Evolutionary conservation across 75 land plant species (phyloP).

Genomic region (Cunninghamia lanceolata): DNA sequence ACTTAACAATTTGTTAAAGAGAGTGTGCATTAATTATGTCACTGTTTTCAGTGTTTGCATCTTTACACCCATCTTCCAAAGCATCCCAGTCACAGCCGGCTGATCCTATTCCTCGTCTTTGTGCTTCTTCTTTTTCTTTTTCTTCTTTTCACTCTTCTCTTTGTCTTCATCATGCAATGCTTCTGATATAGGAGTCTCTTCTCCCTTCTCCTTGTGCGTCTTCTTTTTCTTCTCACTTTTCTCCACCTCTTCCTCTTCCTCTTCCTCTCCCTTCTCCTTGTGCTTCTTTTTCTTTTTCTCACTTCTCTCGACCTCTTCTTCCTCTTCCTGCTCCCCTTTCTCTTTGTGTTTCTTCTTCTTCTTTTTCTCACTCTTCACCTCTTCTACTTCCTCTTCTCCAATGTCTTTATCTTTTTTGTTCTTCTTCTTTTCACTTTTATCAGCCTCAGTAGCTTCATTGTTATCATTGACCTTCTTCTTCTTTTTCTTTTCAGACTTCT

Average conservation of each 20-base stretch:
- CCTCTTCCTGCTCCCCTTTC: background rate
- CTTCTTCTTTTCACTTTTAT: slow-evolving; percentile 30
- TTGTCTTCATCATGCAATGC: background rate
- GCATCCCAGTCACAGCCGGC: no score
- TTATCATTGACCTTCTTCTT: slow-evolving; percentile 11
- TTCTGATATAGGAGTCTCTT: background rate
- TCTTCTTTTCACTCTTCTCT: slow-evolving; percentile 18
- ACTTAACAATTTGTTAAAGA: no score
- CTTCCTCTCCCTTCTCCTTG: slow-evolving; percentile 12
- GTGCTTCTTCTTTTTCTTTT: slow-evolving; percentile 23
- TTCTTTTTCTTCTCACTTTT: slow-evolving; percentile 50
- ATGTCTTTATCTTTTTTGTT: slow-evolving; percentile 25
- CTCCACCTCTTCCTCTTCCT: slow-evolving; percentile 21
- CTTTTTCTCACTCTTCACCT: slow-evolving; percentile 45
- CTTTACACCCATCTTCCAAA: no score
- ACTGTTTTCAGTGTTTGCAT: no score
- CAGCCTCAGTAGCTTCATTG: slow-evolving; percentile 10
- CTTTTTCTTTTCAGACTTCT: slow-evolving; percentile 41
- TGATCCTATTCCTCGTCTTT: background rate
- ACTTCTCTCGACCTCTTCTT: slow-evolving; percentile 12
- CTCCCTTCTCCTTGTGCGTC: slow-evolving; percentile 12
- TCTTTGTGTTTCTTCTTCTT: slow-evolving; percentile 22
- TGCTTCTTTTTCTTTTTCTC: slow-evolving; percentile 38
- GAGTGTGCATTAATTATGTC: no score
- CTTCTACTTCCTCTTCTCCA: slow-evolving; percentile 15